A percentile compares a stretch with the other conserved stretches of the same genome.
Conservation (phyloP, 2,329 filamentous ascomycete genomes). For the Cadophora malorum region DNA sequence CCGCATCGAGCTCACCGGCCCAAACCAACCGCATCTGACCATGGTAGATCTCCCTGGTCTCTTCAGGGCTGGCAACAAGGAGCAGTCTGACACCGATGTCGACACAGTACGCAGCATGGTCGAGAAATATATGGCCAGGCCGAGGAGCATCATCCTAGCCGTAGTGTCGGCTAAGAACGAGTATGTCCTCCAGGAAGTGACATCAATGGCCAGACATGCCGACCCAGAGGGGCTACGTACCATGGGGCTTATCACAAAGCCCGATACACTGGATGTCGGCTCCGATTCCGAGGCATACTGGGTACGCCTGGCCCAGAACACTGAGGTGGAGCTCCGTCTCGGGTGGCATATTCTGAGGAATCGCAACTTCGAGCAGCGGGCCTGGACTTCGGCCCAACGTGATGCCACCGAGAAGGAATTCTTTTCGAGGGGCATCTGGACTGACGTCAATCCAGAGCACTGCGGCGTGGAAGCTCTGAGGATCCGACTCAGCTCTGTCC, state of each 20-base stretch:
- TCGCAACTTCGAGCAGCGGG: conserved; percentile 11
- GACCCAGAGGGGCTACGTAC: conserved; percentile 42
- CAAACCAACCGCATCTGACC: conserved; percentile 56
- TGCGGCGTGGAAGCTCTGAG: conserved; percentile 57
- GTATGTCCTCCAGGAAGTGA: conserved; percentile 38
- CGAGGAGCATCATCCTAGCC: conserved; percentile 60
- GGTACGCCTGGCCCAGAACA: conserved; percentile 51
- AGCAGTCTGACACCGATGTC: conserved; percentile 52
- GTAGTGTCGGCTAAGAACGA: conserved; percentile 53
- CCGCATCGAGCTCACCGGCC: conserved; percentile 27
- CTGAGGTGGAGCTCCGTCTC: conserved; percentile 53
- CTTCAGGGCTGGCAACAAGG: conserved; percentile 44
- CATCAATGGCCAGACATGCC: conserved; percentile 37
- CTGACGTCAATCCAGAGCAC: conserved; percentile 41
- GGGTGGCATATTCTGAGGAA: conserved; percentile 61
- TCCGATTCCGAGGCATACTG: conserved; percentile 50
- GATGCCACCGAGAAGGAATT: conserved; percentile 51
- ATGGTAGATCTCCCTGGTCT: conserved; percentile 65
- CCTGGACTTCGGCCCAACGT: conserved; percentile 33
- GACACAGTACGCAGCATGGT: conserved; percentile 45
- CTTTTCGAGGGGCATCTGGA: conserved; percentile 51
- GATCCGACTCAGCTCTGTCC: conserved; percentile 55
- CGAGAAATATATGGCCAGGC: conserved; percentile 58
- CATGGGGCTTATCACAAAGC: conserved; percentile 53
- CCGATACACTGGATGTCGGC: conserved; percentile 44